Evolutionary conservation across 257 asterid genomes (phyloP).

Genomic region (Nicotiana otophora): DNA sequence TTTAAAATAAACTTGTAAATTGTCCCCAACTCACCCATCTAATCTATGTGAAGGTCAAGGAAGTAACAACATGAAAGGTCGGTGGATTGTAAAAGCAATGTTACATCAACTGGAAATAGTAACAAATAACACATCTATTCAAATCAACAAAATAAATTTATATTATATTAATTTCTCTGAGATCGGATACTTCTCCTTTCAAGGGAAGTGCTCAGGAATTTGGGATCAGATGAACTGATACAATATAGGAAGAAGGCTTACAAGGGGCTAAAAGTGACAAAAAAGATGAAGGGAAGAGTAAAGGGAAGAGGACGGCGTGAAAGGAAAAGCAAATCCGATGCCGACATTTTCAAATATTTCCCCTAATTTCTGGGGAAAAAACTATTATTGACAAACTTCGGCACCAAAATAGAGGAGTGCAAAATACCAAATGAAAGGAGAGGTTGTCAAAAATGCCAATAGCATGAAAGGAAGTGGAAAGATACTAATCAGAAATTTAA

Average conservation of each 20-base stretch:
- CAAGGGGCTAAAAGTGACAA: neutral
- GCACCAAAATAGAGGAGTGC: neutral
- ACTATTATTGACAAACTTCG: neutral
- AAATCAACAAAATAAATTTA: neutral
- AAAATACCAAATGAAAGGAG: neutral
- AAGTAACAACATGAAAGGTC: neutral
- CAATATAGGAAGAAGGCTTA: neutral
- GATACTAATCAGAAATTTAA: neutral
- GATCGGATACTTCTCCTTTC: neutral
- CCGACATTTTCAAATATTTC: neutral
- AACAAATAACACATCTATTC: neutral
- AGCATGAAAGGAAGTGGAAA: neutral
- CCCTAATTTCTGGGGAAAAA: neutral
- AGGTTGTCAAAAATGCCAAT: neutral
- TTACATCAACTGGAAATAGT: neutral
- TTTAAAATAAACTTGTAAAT: neutral
- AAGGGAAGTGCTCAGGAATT: neutral
- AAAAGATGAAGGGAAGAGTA: neutral
- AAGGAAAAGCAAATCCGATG: neutral
- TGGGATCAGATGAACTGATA: neutral
- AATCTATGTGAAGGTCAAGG: neutral
- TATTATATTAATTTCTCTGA: neutral
- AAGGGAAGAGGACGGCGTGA: neutral
- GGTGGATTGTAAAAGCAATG: neutral
- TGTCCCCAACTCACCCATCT: neutral